phyloP scores from a whole-genome alignment of 768 basidiomycete genomes.

The Mycena alexandri region DNA sequence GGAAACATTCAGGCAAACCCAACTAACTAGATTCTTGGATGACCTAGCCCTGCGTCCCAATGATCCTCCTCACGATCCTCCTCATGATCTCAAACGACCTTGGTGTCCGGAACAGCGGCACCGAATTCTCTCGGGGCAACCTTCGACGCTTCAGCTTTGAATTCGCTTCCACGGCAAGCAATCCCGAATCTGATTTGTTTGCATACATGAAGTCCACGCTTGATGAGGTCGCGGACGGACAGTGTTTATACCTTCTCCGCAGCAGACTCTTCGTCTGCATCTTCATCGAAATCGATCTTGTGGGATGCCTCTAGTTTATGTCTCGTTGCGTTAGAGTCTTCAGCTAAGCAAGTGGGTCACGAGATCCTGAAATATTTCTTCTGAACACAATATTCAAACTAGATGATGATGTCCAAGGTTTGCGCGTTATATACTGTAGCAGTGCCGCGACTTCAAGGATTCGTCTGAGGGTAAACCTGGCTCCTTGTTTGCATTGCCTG shows the following conservation, averaged over 20 bases:
- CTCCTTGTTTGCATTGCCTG: constrained; percentile 83
- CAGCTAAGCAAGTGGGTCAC: constrained; percentile 79
- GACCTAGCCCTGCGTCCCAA: constrained; percentile 79
- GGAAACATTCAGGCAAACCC: constrained; percentile 56
- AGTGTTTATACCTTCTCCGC: constrained; percentile 64
- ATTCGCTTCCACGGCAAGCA: constrained; percentile 51
- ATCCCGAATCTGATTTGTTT: constrained; percentile 95
- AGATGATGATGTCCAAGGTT: constrained; percentile 91
- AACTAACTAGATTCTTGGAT: constrained; percentile 73
- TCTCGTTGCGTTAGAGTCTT: constrained; percentile 79
- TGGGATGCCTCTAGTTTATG: constrained; percentile 70
- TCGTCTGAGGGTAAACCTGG: constrained; percentile 82
- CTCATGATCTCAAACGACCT: constrained; percentile 65
- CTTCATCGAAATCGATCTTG: constrained; percentile 44
- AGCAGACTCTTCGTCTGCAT: constrained; percentile 44
- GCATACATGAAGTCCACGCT: constrained; percentile 91
- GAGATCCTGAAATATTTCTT: constrained; percentile 93
- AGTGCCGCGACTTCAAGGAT: constrained; percentile 95
- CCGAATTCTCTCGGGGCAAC: constrained; percentile 29
- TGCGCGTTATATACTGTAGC: constrained; percentile 77
- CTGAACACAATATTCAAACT: constrained; percentile 96
- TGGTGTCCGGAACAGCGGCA: constrained; percentile 43
- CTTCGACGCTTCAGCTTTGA: constrained; percentile 26
- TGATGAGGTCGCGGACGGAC: constrained; percentile 82
- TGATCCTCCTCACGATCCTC: constrained; percentile 81